Conservation (phyloP, 2,329 filamentous ascomycete genomes). For the Diaporthe ampelina region DNA sequence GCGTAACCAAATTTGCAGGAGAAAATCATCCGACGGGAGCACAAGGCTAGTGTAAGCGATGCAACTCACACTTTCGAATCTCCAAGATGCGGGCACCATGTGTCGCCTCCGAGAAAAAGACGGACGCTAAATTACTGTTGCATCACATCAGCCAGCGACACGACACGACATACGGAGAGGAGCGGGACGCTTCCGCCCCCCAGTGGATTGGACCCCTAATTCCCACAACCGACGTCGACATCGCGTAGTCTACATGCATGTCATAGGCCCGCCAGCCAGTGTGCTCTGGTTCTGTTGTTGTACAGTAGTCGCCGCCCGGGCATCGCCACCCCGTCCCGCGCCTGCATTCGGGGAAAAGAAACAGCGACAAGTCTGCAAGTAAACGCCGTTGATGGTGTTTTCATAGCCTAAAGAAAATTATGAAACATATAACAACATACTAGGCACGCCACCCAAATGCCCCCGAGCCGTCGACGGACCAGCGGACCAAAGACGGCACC, state of each 20-base stretch:
- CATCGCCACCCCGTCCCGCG: slow-evolving; percentile 5
- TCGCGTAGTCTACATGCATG: not conserved
- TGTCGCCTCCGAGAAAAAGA: slow-evolving; percentile 21
- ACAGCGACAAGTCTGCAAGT: not conserved
- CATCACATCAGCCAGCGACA: slow-evolving; percentile 3
- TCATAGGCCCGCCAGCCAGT: too few relatives aligned
- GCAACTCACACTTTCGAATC: not conserved
- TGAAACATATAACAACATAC: slow-evolving; percentile 11
- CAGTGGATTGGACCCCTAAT: slow-evolving; percentile 18
- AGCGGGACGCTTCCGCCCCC: slow-evolving; percentile 10
- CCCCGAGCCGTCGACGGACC: slow-evolving; percentile 3
- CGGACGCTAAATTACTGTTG: slow-evolving; percentile 27
- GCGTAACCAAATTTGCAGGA: not conserved
- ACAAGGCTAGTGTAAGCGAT: slow-evolving; percentile 10
- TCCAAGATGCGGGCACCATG: slow-evolving; percentile 7
- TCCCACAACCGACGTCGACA: not conserved
- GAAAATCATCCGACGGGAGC: slow-evolving; percentile 8
- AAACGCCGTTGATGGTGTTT: not conserved
- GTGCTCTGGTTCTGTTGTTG: not conserved
- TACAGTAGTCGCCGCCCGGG: not conserved
- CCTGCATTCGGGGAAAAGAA: not conserved
- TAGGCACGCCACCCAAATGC: slow-evolving; percentile 4
- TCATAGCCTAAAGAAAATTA: not conserved
- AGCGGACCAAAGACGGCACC: slow-evolving; percentile 2
- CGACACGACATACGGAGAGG: slow-evolving; percentile 10